A percentile compares a stretch with the other conserved stretches of the same genome.
Conservation (phyloP, 2,329 filamentous ascomycete genomes). For the Pyrenochaeta sp. region DNA sequence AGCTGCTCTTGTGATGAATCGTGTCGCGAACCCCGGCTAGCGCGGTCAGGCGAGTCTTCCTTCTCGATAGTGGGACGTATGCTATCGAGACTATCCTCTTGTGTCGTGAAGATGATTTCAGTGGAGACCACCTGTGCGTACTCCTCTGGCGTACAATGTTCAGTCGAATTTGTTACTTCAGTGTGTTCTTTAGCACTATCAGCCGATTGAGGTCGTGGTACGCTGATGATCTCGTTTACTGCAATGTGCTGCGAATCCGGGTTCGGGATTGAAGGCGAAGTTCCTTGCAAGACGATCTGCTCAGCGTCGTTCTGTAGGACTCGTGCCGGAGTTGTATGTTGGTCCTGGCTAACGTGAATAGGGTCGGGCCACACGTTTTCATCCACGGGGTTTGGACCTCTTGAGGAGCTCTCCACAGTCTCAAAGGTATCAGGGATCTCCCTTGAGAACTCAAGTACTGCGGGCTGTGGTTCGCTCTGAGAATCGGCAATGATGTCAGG, state of each 20-base stretch:
- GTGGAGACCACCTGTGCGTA: constrained; percentile 19
- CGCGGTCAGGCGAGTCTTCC: not conserved
- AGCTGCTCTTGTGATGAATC: constrained; percentile 43
- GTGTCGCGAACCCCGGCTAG: constrained; percentile 32
- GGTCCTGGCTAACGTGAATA: not conserved
- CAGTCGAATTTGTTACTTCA: constrained; percentile 13
- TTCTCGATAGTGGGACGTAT: constrained; percentile 27
- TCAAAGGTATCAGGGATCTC: constrained; percentile 13
- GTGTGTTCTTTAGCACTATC: too few species aligned
- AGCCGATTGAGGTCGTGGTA: too few species aligned
- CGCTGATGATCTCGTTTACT: too few species aligned
- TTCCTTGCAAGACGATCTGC: too few species aligned
- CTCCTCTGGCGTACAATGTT: constrained; percentile 15
- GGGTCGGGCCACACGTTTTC: not conserved
- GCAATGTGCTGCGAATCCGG: too few species aligned
- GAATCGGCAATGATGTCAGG: constrained; percentile 26
- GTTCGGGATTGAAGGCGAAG: too few species aligned
- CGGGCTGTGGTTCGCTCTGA: constrained; percentile 16
- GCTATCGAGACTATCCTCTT: constrained; percentile 21
- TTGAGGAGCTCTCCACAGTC: constrained; percentile 4
- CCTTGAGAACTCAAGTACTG: constrained; percentile 6
- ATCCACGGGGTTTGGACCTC: not conserved
- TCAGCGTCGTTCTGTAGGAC: too few species aligned
- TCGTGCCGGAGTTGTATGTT: not conserved
- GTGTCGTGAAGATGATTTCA: constrained; percentile 21